phyloP scores from a whole-genome alignment of 2,329 filamentous ascomycete species.

The Chrysosporium queenslandicum region DNA sequence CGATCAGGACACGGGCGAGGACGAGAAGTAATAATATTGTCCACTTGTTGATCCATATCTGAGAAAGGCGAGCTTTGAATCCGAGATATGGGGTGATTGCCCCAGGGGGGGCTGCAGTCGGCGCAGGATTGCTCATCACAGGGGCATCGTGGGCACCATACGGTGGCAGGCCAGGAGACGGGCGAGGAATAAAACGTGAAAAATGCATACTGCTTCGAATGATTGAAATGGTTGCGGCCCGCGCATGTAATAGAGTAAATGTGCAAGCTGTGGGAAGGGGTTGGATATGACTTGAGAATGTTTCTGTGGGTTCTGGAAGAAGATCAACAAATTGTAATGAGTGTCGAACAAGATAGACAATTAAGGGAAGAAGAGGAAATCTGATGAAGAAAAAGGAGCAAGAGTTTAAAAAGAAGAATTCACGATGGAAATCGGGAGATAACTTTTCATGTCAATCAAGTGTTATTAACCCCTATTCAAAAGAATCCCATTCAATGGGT shows the following conservation, averaged over 20 bases:
- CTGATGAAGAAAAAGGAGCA: background rate
- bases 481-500: conserved; percentile 1
- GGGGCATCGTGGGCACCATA: conserved; percentile 33
- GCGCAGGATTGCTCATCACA: conserved; percentile 39
- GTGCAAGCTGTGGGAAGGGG: background rate
- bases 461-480: conserved; percentile 7
- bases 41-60: conserved; percentile 97
- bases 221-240: conserved; percentile 5
- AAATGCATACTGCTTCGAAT: conserved; percentile 27
- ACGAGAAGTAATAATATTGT: conserved; percentile 81
- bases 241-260: conserved; percentile 6
- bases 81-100: conserved; percentile 84
- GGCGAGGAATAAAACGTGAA: conserved; percentile 21
- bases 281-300: background rate
- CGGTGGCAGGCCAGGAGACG: conserved; percentile 25
- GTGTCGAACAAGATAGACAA: background rate
- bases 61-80: conserved; percentile 76
- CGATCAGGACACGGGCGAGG: conserved; percentile 67
- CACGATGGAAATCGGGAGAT: background rate
- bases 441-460: background rate
- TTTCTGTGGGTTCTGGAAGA: background rate
- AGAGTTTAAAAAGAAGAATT: background rate
- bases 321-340: background rate
- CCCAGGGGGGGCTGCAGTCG: conserved; percentile 49
- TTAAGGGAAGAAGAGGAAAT: background rate